phyloP scores from a whole-genome alignment of 1,284 basidiomycete genomes.

The Chondrostereum purpureum region DNA sequence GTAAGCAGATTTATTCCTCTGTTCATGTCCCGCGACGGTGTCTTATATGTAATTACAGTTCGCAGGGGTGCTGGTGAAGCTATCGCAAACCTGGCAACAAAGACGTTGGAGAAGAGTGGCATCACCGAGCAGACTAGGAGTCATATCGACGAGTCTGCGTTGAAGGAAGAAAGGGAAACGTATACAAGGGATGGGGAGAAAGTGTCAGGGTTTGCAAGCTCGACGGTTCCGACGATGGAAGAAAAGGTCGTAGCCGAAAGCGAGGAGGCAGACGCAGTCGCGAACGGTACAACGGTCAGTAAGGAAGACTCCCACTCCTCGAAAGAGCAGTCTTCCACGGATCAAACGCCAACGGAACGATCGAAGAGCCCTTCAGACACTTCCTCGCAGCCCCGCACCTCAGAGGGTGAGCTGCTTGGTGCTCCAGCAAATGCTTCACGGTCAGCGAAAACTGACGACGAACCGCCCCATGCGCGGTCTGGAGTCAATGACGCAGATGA shows the following conservation, averaged over 20 bases:
- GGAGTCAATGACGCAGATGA: constrained; percentile 41
- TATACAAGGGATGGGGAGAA: constrained; percentile 47
- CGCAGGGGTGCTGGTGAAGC: constrained; percentile 33
- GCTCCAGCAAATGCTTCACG: constrained; percentile 50
- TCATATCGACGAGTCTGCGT: constrained; percentile 31
- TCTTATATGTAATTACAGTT: too few species aligned
- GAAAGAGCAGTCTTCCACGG: neutral
- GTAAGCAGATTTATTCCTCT: too few species aligned
- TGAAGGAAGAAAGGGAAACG: constrained; percentile 49
- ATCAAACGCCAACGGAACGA: neutral
- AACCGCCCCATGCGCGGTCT: constrained; percentile 36
- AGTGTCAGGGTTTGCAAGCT: constrained; percentile 53
- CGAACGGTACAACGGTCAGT: constrained; percentile 3
- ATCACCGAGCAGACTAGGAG: constrained; percentile 23
- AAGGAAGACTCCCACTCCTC: constrained; percentile 7
- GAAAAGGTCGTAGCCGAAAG: constrained; percentile 51
- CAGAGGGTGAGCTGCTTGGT: constrained; percentile 38
- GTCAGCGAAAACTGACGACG: constrained; percentile 35
- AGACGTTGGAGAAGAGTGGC: constrained; percentile 37
- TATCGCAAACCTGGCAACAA: constrained; percentile 27
- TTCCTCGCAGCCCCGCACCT: constrained; percentile 30
- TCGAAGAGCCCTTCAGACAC: constrained; percentile 12
- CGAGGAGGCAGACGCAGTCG: constrained; percentile 21
- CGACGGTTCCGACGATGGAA: constrained; percentile 67
- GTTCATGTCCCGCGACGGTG: too few species aligned